Conservation (phyloP, 345 rosid species). For the Populus euphratica region DNA sequence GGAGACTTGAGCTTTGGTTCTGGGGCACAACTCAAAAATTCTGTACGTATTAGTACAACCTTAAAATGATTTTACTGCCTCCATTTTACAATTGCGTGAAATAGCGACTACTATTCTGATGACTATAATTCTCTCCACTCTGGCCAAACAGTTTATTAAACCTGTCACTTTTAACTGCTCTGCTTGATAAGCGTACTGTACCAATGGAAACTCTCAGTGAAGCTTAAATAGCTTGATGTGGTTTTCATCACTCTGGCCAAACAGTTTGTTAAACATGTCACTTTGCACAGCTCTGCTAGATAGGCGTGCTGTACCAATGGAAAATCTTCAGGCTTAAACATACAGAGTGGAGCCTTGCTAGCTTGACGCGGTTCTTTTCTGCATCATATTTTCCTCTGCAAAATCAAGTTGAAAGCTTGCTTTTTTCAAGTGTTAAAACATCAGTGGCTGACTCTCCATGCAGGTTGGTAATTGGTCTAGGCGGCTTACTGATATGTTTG, state of each 20-base stretch:
- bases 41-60: slow-evolving; percentile 39
- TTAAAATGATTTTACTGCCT: background rate
- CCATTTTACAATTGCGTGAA: background rate
- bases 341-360: background rate
- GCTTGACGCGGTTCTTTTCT: background rate
- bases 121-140: background rate
- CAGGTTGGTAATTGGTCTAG: slow-evolving; percentile 96
- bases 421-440: background rate
- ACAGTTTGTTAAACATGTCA: background rate
- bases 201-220: background rate
- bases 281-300: background rate
- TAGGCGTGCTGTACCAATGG: background rate
- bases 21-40: slow-evolving; percentile 93
- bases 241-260: background rate
- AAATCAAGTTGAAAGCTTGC: background rate
- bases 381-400: background rate
- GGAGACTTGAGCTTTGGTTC: slow-evolving; percentile 97
- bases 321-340: background rate
- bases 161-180: background rate
- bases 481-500: slow-evolving; percentile 71
- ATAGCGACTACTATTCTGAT: background rate
- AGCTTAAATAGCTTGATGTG: background rate
- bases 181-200: background rate
- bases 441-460: slow-evolving; percentile 13
- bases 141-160: background rate